Base-by-base conservation (phyloP, 176 grass and related monocot genomes). In the Oryza brachyantha region DNA sequence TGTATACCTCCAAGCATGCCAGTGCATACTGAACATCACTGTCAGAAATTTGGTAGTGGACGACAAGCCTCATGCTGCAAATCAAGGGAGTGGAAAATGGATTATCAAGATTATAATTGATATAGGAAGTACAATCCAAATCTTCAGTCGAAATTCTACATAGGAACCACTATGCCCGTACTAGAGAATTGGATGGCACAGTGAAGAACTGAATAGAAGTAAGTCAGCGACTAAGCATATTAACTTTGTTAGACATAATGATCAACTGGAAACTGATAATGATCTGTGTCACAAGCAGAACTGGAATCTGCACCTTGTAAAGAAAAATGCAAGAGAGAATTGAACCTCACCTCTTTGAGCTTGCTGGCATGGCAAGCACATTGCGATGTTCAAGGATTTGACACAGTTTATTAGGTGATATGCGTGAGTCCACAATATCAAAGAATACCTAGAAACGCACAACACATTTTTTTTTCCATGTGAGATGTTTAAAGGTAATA, bases 31-130 rank as follows among this genome's bases (percentile, higher is more conserved):
- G 84, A 29, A 95, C 71, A 63, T 99, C 96, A 28, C 63, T 84
- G 17, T 99, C 92, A 68, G 92, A 95, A 85, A 99, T 99, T 65
- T 99, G 96, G 84, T 95, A 79, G 75, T 99, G 96, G 40, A 93
- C 59, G 52, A 99, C 96, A 78, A 99, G 59, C 69, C 96, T 88
- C 28, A 99, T n/a, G 63, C 96, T 99, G 90, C 78, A 82, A 63
- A 43, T 81, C 29, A 75, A 13, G 2, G 13, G 21, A 32, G 41
- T 19, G 74, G 37, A 39, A 19, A 75, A 17, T 76, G 22, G 38
- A 36, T 22, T 28, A 5, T 48, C 29, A 69, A 68, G 16, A 70
- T 4, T 14, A 3, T 36, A 8, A 0, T 57, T 22, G 65, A 13
- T 25, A 62, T 10, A 28, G 16, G 3, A 8, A 42, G 13, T 16